A percentile compares a stretch with the other conserved stretches of the same genome.
Conservation (phyloP, 1,284 basidiomycete species). For the Ustilago hordei region DNA sequence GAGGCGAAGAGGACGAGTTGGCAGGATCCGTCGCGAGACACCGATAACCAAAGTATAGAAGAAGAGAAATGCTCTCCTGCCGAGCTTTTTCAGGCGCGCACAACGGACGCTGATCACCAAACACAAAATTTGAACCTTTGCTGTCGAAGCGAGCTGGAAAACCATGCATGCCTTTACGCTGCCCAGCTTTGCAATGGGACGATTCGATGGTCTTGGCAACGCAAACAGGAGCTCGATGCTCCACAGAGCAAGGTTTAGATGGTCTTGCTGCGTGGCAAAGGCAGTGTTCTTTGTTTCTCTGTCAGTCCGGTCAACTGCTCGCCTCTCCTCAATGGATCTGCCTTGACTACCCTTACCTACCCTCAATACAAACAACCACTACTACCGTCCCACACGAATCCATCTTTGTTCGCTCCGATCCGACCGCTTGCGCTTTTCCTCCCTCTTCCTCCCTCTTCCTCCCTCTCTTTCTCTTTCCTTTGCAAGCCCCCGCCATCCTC, state of each 20-base stretch:
- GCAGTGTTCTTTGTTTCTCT: not conserved
- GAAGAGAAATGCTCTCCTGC: not conserved
- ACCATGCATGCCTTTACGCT: not conserved
- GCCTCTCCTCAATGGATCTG: not conserved
- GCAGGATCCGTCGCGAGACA: not conserved
- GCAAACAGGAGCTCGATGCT: not conserved
- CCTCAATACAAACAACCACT: not conserved
- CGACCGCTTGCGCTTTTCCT: not conserved
- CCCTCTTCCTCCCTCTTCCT: not conserved
- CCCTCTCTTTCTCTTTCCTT: not conserved
- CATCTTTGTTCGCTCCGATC: not conserved
- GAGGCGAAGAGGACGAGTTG: not conserved
- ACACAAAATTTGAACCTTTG: not conserved
- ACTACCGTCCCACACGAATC: not conserved
- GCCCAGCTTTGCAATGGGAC: not conserved
- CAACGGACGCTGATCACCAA: not conserved
- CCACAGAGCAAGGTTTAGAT: constrained; percentile 1
- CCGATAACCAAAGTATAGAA: not conserved
- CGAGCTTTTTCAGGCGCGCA: constrained; percentile 3
- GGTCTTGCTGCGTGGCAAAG: constrained; percentile 1
- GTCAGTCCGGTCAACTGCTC: not conserved
- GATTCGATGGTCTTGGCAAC: not conserved
- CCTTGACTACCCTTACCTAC: not conserved
- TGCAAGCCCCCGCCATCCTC: not conserved
- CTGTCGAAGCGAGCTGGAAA: not conserved